A percentile compares a stretch with the other conserved stretches of the same genome.
Conservation (phyloP, 2,329 filamentous ascomycete genomes). For the Massarina eburnea region DNA sequence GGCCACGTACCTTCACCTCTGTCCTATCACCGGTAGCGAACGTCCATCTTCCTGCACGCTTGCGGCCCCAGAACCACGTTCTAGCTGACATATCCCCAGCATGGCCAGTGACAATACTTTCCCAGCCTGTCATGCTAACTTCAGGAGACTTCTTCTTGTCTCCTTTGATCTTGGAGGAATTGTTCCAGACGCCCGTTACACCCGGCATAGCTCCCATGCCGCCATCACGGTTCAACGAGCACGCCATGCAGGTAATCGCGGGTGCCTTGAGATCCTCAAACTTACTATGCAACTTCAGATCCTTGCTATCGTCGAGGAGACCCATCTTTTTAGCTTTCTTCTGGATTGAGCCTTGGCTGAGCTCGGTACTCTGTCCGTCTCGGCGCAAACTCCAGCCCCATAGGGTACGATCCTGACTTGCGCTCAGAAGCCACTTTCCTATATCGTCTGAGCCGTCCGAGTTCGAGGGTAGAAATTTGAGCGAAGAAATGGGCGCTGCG, state of each 20-base stretch:
- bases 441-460: conserved; percentile 86
- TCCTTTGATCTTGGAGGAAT: conserved; percentile 63
- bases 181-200: conserved; percentile 81
- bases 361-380: conserved; percentile 89
- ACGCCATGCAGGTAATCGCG: conserved; percentile 88
- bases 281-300: conserved; percentile 63
- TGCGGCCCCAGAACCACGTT: conserved; percentile 98
- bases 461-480: conserved; percentile 83
- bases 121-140: conserved; percentile 86
- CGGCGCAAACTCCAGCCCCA: conserved; percentile 96
- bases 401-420: conserved; percentile 83
- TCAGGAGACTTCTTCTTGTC: conserved; percentile 69
- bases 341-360: conserved; percentile 86
- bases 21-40: conserved; percentile 82
- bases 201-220: conserved; percentile 85
- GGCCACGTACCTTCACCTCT: conserved; percentile 61
- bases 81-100: conserved; percentile 80
- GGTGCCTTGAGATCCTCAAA: conserved; percentile 81
- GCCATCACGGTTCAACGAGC: conserved; percentile 89
- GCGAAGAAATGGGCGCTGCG: conserved; percentile 77
- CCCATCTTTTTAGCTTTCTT: conserved; percentile 88
- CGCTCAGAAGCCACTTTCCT: conserved; percentile 93
- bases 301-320: conserved; percentile 62
- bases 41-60: conserved; percentile 88
- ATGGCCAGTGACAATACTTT: conserved; percentile 93